A percentile compares a stretch with the other conserved stretches of the same genome.
Evolutionary conservation across 345 rosid genomes (phyloP).

Genomic region (Hibiscus tridactylites): DNA sequence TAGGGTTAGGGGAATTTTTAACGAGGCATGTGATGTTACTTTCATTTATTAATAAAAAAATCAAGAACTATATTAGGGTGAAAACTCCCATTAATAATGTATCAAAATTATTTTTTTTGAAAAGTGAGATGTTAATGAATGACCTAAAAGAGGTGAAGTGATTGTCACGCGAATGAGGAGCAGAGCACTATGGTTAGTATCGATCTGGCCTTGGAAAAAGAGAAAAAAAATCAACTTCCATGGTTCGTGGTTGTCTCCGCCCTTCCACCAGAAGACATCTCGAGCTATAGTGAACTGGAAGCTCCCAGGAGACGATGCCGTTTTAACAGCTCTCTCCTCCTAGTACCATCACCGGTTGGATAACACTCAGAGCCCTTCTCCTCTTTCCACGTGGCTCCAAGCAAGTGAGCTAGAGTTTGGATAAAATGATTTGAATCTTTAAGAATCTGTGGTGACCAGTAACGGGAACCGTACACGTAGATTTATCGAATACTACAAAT

Average conservation of each 20-base stretch:
- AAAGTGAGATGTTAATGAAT: no score
- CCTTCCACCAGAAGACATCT: conserved; percentile 11
- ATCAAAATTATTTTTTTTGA: no score
- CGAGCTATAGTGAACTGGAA: background rate
- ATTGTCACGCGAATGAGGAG: background rate
- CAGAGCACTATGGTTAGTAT: background rate
- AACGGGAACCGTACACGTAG: conserved; percentile 15
- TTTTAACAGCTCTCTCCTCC: background rate
- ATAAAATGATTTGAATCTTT: conserved; percentile 7
- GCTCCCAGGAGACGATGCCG: background rate
- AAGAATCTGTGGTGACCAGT: conserved; percentile 9
- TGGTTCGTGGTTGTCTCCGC: conserved; percentile 19
- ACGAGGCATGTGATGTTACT: no score
- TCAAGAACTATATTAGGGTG: no score
- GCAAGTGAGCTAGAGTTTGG: background rate
- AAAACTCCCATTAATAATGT: no score
- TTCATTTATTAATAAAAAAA: no score
- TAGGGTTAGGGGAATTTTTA: no score
- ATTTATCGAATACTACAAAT: background rate
- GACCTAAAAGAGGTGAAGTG: background rate
- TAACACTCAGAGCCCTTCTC: background rate
- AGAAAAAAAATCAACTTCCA: background rate
- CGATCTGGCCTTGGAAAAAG: background rate
- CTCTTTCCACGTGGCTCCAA: conserved; percentile 20
- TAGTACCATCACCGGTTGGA: background rate